Conservation (phyloP, 1,284 basidiomycete genomes). For the Cutaneotrichosporon dermatis region DNA sequence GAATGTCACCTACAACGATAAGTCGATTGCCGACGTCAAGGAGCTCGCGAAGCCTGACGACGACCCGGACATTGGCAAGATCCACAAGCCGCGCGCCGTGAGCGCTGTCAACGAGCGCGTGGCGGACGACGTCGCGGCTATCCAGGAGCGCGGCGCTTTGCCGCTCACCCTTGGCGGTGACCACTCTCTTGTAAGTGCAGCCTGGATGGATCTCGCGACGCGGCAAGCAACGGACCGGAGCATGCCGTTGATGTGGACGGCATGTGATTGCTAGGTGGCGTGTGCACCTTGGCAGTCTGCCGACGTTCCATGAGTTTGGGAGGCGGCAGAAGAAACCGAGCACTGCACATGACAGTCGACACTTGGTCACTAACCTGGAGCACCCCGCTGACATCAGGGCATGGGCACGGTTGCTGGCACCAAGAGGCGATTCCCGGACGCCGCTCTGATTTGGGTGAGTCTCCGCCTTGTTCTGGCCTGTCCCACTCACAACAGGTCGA, state of each 20-base stretch:
- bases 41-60: slow-evolving; percentile 33
- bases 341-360: no score
- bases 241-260: background rate
- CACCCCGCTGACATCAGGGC: slow-evolving; percentile 54
- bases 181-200: slow-evolving; percentile 70
- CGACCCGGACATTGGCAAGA: slow-evolving; percentile 77
- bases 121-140: slow-evolving; percentile 66
- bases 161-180: slow-evolving; percentile 95
- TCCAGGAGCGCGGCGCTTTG: slow-evolving; percentile 72
- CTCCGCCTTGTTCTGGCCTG: no score
- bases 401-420: slow-evolving; percentile 67
- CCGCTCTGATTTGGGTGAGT: slow-evolving; percentile 76
- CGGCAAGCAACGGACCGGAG: background rate
- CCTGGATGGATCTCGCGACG: background rate
- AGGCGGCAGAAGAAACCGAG: no score
- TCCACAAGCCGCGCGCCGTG: slow-evolving; percentile 84
- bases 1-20: slow-evolving; percentile 81
- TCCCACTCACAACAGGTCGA: slow-evolving; percentile 54
- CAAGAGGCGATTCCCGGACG: slow-evolving; percentile 55
- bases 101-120: slow-evolving; percentile 77
- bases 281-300: no score
- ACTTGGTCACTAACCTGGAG: no score
- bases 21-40: slow-evolving; percentile 73
- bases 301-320: no score
- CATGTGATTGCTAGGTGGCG: no score